Percentiles rank a stretch among this genome's conserved stretches.
These are phyloP conservation scores for Begonia loranthoides DNA, from an alignment of 306 rosid species.

Conservation along the genomic window DNA sequence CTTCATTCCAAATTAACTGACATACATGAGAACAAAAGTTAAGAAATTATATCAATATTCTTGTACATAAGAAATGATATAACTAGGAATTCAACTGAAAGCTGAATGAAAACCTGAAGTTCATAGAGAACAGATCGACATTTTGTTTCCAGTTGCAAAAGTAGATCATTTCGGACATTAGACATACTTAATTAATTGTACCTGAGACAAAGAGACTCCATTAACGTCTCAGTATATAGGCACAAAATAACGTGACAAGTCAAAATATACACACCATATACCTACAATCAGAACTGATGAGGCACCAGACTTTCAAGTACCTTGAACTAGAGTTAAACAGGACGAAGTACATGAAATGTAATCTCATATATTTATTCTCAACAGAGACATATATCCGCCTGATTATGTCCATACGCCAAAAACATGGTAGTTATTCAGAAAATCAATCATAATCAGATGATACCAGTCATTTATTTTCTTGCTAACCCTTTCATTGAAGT, in stretches of 20 bases:
- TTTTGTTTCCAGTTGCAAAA: slow-evolving; percentile 31
- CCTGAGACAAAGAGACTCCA: background rate
- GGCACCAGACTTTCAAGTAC: background rate
- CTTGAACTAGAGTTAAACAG: background rate
- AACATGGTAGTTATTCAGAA: too few species aligned
- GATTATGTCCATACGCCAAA: too few species aligned
- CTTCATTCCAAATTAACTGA: slow-evolving; percentile 68
- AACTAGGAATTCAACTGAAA: too few species aligned
- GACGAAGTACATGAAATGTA: background rate
- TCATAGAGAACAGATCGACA: slow-evolving; percentile 41
- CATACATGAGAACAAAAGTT: slow-evolving; percentile 1
- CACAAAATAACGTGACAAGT: too few species aligned
- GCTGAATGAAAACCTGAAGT: slow-evolving; percentile 40
- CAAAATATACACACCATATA: background rate
- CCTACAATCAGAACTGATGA: background rate
- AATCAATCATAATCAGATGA: too few species aligned
- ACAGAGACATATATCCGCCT: too few species aligned
- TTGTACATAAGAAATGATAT: too few species aligned
- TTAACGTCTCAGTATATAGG: background rate
- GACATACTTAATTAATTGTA: slow-evolving; percentile 21
- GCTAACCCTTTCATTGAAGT: too few species aligned
- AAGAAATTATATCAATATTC: background rate
- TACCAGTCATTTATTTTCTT: too few species aligned
- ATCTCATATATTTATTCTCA: background rate
- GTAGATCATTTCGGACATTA: slow-evolving; percentile 21